A percentile compares a stretch with the other conserved stretches of the same genome.
Conservation (phyloP, 2,329 filamentous ascomycete species). For the Aspergillus fructus region DNA sequence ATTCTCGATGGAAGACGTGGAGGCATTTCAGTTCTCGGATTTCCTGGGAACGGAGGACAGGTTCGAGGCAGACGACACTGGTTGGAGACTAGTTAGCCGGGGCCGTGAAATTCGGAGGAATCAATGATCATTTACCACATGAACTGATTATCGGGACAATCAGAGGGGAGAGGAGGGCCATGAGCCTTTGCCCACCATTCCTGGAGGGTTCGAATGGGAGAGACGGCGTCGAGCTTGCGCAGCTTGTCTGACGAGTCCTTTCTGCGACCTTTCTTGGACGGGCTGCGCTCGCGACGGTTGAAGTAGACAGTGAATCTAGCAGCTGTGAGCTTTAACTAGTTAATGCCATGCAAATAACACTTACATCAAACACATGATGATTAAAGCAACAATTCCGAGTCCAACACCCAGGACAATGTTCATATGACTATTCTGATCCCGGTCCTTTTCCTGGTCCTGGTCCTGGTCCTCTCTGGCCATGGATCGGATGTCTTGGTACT, state of each 20-base stretch:
- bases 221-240: slow-evolving; percentile 36
- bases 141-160: slow-evolving; percentile 36
- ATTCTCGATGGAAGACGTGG: slow-evolving; percentile 42
- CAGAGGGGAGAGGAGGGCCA: slow-evolving; percentile 31
- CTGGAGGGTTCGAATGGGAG: slow-evolving; percentile 36
- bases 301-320: slow-evolving; percentile 30
- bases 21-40: slow-evolving; percentile 40
- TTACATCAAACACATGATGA: slow-evolving; percentile 34
- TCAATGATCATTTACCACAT: slow-evolving; percentile 29
- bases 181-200: slow-evolving; percentile 39
- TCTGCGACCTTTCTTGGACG: slow-evolving; percentile 17
- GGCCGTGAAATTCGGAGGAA: not conserved
- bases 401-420: slow-evolving; percentile 34
- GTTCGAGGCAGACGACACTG: slow-evolving; percentile 41
- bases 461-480: slow-evolving; percentile 21
- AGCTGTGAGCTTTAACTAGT: not conserved
- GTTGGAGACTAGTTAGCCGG: slow-evolving; percentile 1
- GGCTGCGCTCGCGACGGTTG: slow-evolving; percentile 30
- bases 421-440: slow-evolving; percentile 26
- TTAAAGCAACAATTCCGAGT: slow-evolving; percentile 31
- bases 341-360: slow-evolving; percentile 8
- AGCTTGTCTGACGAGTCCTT: slow-evolving; percentile 31
- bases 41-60: slow-evolving; percentile 34
- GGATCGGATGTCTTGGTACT: not conserved
- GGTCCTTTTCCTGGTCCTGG: not conserved